Percentiles rank a stretch among this genome's conserved stretches.
These are phyloP conservation scores for Closterium sp. DNA, from an alignment of 139 green algal species.

Conservation along the genomic window DNA sequence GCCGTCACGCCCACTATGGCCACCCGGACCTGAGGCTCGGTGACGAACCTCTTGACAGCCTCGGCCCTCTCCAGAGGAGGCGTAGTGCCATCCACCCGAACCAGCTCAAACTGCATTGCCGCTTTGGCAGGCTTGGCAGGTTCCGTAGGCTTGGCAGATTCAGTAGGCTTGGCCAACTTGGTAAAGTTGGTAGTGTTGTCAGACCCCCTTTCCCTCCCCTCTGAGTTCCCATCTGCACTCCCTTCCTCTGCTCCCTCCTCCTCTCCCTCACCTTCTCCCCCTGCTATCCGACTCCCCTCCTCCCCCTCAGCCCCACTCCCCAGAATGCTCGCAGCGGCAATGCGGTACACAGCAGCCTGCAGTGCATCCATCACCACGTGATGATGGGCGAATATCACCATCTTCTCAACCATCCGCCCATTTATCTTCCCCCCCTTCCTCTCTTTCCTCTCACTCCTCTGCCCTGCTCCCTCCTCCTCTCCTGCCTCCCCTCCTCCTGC, in stretches of 20 bases:
- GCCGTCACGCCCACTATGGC: constrained; percentile 87
- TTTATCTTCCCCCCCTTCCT: background rate
- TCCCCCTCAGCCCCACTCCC: background rate
- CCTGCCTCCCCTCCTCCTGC: background rate
- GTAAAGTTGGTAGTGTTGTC: too few species aligned
- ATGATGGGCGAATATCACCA: constrained; percentile 95
- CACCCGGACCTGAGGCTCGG: constrained; percentile 59
- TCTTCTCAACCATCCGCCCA: constrained; percentile 60
- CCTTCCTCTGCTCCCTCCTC: too few species aligned
- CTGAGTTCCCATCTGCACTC: too few species aligned
- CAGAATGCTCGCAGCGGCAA: too few species aligned
- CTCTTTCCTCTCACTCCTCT: background rate
- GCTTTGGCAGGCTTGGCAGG: constrained; percentile 23
- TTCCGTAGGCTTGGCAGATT: too few species aligned
- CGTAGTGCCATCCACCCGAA: constrained; percentile 87
- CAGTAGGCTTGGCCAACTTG: background rate
- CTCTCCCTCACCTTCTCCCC: too few species aligned
- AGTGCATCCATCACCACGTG: constrained; percentile 74
- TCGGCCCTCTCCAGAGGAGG: constrained; percentile 61
- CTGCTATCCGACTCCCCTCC: too few species aligned
- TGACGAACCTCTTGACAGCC: constrained; percentile 64
- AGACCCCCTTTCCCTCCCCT: too few species aligned
- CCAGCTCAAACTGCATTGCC: constrained; percentile 62
- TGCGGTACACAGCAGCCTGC: constrained; percentile 55
- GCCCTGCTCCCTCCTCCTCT: background rate